Base-by-base conservation (phyloP, 192 early-diverging fungal species). In the Backusella liffmaniae region DNA sequence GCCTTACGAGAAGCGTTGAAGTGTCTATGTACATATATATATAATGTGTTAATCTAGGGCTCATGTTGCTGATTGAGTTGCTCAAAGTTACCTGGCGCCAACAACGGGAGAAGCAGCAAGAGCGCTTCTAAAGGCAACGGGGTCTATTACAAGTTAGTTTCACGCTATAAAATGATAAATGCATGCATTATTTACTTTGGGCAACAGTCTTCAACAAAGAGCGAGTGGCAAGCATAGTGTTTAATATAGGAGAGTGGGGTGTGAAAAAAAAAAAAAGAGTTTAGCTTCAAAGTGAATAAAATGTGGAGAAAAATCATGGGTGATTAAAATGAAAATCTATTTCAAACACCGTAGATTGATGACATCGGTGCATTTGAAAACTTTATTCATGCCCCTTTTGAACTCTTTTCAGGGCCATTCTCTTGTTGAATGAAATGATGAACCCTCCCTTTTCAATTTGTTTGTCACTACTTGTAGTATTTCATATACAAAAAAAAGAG, bases 1-100 rank as follows among this genome's bases (percentile, higher is more conserved):
- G 39, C 18, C 4, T 67, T 32, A 26, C 36, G 67, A 37, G 82
- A 59, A n/a, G 76, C 77, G 6, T 72, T 74, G 66, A 80, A 78
- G 12, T 70, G 72, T 80, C 82, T 83, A 49, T n/a, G 13, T 67
- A 18, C 16, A 36, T 15, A 37, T 4, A n/a, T 2, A n/a, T 2
- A 18, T 1, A n/a, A 8, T 23, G 5, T 10, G 37, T 32, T 23
- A 39, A 37, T 69, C 23, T 21, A 13, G 3, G 15, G 5, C n/a
- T 49, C 5, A 49, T n/a, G 32, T 49, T 49, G 36, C 0, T 34
- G 21, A 36, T 69, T 15, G 18, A 8, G 15, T 34, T n/a, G 8
- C 0, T 35, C 10, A 21, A 32, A 49, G 21, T 16, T 49, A 72
- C 70, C 70, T 72, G 41, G 30, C 70, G 44, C 70, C 30, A 39